Conservation (phyloP, 345 rosid genomes). For the Barbarea vulgaris region DNA sequence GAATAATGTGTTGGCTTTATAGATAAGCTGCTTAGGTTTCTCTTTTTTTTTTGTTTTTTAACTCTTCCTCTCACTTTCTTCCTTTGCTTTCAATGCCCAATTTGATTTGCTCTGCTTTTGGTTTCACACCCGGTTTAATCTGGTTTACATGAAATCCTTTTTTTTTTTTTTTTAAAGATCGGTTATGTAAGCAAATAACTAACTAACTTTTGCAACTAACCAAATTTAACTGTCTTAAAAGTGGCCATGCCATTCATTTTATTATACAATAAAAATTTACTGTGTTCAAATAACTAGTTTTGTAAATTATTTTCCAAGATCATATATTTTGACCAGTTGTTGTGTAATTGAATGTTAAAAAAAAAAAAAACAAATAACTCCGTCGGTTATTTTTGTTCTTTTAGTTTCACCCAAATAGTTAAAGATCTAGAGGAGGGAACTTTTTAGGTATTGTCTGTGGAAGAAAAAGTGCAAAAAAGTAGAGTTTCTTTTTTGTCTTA, state of each 20-base stretch:
- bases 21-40: constrained; percentile 39
- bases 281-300: no score
- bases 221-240: neutral
- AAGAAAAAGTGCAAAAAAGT: constrained; percentile 22
- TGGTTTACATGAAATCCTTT: neutral
- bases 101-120: constrained; percentile 24
- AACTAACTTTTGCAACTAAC: neutral
- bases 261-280: neutral
- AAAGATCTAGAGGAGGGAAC: constrained; percentile 17
- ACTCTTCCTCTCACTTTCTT: constrained; percentile 28
- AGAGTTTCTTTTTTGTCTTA: no score
- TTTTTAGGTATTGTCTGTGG: neutral
- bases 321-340: no score
- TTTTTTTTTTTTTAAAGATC: neutral
- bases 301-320: no score
- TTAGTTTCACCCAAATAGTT: neutral
- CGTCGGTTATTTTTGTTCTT: neutral
- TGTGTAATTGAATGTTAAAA: neutral
- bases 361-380: neutral
- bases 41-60: neutral
- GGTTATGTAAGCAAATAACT: neutral
- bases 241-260: neutral
- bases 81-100: constrained; percentile 9
- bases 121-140: constrained; percentile 23
- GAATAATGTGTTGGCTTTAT: constrained; percentile 43